Base-by-base conservation (phyloP, 441 rosid genomes). In the Erysimum cheiri region DNA sequence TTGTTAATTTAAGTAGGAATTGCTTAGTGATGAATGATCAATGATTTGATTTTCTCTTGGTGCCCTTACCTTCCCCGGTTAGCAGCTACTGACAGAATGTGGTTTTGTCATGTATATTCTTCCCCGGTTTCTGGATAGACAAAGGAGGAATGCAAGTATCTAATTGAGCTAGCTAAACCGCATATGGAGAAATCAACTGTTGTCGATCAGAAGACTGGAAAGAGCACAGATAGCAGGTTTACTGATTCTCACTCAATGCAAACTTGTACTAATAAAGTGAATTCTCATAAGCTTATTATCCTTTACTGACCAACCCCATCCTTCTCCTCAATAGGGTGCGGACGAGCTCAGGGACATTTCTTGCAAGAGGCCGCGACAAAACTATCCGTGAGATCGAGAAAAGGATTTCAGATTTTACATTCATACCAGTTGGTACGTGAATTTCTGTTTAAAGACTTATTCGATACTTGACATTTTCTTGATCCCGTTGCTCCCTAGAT, bases 221-320 rank as follows among this genome's bases (percentile, higher is more conserved):
- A 85, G 85, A 89, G 95, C 77, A 88, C 60, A 76, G 98, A 93
- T 75, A 93, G 96, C 86, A 88, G 97, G 97, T 85, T 57, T 44
- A 32, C 8, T 33, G 44, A 4, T 53, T 17, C 39, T 62, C 43
- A 4, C 36, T 37, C 75, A 5, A 12, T 35, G 64, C 56, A 46
- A 15, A 24, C 60, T 64, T 71, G 4, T 48, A 33, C 8, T 33
- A n/a, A 12, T 47, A 15, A 6, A 12, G 47, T 28, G 22, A 48
- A 11, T 5, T 29, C 55, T 33, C 50, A 29, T 6, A 19, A 15
- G 29, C 44, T 57, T 71, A 9, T 56, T 50, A 58, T 56, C 56
- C 14, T 59, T 73, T 48, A 24, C 60, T 65, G 28, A 56, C 49
- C 46, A 14, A 24, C 12, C 59, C 55, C 55, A 29, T 65, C 39